phyloP scores from a whole-genome alignment of 2,329 filamentous ascomycete species.

The Orbilia javanica region DNA sequence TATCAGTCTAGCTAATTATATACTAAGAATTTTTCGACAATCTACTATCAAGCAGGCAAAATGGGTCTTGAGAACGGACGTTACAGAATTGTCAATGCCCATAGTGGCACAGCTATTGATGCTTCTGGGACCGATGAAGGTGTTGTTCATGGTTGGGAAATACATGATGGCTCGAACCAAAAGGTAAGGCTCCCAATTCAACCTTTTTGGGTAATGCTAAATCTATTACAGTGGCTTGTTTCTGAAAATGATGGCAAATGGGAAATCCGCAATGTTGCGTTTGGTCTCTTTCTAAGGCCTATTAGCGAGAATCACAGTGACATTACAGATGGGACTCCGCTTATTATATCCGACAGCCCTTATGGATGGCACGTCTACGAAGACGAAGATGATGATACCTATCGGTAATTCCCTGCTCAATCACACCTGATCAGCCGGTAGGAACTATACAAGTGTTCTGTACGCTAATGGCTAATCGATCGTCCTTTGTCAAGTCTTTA shows the following conservation, averaged over 20 bases:
- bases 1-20: background rate
- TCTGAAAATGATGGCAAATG: slow-evolving; percentile 3
- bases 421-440: too few relatives aligned
- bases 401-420: background rate
- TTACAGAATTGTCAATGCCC: slow-evolving; percentile 13
- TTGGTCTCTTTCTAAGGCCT: background rate
- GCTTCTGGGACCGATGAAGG: slow-evolving; percentile 1
- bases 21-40: too few relatives aligned
- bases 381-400: slow-evolving; percentile 12
- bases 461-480: background rate
- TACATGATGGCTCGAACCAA: slow-evolving; percentile 2
- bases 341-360: background rate
- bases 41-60: background rate
- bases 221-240: background rate
- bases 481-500: background rate
- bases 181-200: background rate
- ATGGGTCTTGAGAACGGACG: slow-evolving; percentile 18
- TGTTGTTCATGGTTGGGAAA: slow-evolving; percentile 5
- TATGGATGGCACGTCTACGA: slow-evolving; percentile 5
- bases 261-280: slow-evolving; percentile 6
- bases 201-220: background rate
- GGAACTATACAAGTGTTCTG: background rate
- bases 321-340: background rate
- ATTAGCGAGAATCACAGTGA: background rate
- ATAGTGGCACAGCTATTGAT: background rate